A percentile compares a stretch with the other conserved stretches of the same genome.
These are phyloP conservation scores for Ustilago crameri DNA, from an alignment of 1,284 basidiomycete species.

Conservation along the genomic window DNA sequence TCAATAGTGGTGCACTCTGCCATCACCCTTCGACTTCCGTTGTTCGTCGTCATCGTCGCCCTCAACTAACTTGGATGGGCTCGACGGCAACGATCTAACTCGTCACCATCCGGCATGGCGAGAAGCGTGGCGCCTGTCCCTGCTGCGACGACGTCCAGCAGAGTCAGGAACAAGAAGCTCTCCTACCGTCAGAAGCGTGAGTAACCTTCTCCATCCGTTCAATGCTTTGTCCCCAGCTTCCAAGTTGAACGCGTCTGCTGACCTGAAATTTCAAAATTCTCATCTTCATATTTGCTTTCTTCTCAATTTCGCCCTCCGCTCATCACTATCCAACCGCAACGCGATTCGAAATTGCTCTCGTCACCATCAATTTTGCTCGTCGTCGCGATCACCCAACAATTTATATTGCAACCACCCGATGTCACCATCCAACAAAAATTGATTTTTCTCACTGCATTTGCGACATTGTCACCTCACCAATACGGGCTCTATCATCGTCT, in stretches of 20 bases:
- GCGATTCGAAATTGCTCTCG: slow-evolving; percentile 11
- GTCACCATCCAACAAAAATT: slow-evolving; percentile 10
- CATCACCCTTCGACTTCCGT: not conserved
- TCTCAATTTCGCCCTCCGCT: not conserved
- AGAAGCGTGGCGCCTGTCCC: slow-evolving; percentile 49
- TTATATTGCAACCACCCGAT: slow-evolving; percentile 21
- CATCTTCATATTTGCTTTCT: not conserved
- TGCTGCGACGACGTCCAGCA: slow-evolving; percentile 57
- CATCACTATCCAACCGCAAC: not conserved
- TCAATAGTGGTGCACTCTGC: not conserved
- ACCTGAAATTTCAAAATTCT: slow-evolving; percentile 3
- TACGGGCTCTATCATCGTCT: not conserved
- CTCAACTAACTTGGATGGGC: slow-evolving; percentile 43
- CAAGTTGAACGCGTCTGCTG: not conserved
- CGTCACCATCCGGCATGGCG: slow-evolving; percentile 51
- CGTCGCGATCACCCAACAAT: slow-evolving; percentile 25
- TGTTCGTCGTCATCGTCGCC: slow-evolving; percentile 28
- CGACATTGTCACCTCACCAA: not conserved
- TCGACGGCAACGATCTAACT: slow-evolving; percentile 40
- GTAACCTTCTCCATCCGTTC: slow-evolving; percentile 17
- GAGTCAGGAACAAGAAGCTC: slow-evolving; percentile 63
- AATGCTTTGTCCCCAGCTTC: not conserved
- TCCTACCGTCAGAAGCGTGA: slow-evolving; percentile 60
- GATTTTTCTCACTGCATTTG: not conserved
- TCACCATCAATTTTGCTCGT: slow-evolving; percentile 12